These are phyloP conservation scores for Clonostachys rhizophaga DNA, from an alignment of 2,329 filamentous ascomycete genomes.

Conservation along the genomic window DNA sequence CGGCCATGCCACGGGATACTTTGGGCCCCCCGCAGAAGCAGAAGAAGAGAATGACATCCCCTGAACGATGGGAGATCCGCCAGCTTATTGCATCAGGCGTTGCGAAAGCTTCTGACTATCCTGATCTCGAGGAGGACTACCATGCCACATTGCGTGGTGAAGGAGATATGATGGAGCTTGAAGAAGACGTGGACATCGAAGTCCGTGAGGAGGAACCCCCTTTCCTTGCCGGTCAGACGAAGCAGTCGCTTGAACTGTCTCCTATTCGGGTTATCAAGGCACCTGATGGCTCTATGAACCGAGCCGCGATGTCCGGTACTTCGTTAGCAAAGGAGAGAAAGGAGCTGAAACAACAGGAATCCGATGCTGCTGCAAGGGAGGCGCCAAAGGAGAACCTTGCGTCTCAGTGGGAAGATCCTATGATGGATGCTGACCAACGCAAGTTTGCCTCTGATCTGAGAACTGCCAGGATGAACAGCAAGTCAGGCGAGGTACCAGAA, in stretches of 20 bases:
- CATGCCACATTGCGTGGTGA: slow-evolving; percentile 83
- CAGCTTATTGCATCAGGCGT: slow-evolving; percentile 95
- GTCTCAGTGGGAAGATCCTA: slow-evolving; percentile 94
- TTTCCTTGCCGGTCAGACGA: slow-evolving; percentile 92
- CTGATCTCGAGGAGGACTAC: slow-evolving; percentile 91
- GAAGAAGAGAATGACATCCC: slow-evolving; percentile 92
- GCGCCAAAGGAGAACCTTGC: slow-evolving; percentile 76
- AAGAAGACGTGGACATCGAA: slow-evolving; percentile 97
- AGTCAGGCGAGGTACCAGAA: slow-evolving; percentile 72
- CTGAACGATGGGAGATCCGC: slow-evolving; percentile 95
- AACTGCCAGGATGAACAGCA: slow-evolving; percentile 55
- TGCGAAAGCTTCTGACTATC: slow-evolving; percentile 87
- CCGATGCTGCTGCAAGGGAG: slow-evolving; percentile 67
- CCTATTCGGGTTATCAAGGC: slow-evolving; percentile 97
- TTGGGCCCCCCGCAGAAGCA: slow-evolving; percentile 46
- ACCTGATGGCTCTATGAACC: slow-evolving; percentile 95
- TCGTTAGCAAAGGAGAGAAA: slow-evolving; percentile 83
- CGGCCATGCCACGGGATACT: slow-evolving; percentile 27
- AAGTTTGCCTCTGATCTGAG: slow-evolving; percentile 88
- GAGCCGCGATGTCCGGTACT: slow-evolving; percentile 91
- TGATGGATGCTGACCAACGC: slow-evolving; percentile 79
- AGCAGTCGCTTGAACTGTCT: slow-evolving; percentile 89
- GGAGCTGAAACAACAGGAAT: slow-evolving; percentile 84
- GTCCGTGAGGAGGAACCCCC: slow-evolving; percentile 94
- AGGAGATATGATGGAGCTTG: slow-evolving; percentile 77